Conservation (phyloP, 1,284 basidiomycete genomes). For the Cryptococcus neoformans region DNA sequence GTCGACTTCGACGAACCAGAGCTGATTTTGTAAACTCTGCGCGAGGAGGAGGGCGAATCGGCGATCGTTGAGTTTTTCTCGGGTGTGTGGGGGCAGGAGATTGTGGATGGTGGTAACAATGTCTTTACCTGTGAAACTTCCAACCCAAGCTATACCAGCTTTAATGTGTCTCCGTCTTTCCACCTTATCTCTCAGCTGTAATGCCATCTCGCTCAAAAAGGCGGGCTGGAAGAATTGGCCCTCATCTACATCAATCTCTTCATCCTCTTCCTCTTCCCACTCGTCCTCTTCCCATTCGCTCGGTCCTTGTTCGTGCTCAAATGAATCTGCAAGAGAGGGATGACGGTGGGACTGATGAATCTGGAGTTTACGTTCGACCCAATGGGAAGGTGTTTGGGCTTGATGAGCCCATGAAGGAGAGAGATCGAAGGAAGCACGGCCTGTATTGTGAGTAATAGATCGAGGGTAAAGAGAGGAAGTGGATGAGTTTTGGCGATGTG, state of each 20-base stretch:
- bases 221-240: constrained; percentile 80
- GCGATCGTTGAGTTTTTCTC: constrained; percentile 66
- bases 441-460: constrained; percentile 9
- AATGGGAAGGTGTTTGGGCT: constrained; percentile 34
- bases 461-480: constrained; percentile 22
- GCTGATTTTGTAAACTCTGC: constrained; percentile 80
- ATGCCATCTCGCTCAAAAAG: constrained; percentile 80
- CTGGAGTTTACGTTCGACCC: constrained; percentile 46
- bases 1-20: constrained; percentile 97
- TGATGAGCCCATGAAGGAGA: constrained; percentile 37
- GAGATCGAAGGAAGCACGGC: constrained; percentile 14
- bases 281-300: constrained; percentile 33
- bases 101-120: constrained; percentile 82
- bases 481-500: constrained; percentile 18
- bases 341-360: constrained; percentile 39
- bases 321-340: constrained; percentile 47
- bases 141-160: constrained; percentile 78
- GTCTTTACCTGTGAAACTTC: constrained; percentile 87
- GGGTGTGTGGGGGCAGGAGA: constrained; percentile 71
- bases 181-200: constrained; percentile 81
- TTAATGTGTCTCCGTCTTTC: constrained; percentile 83
- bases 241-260: constrained; percentile 62
- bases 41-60: constrained; percentile 81
- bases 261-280: constrained; percentile 55
- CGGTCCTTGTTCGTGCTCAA: constrained; percentile 1